Base-by-base conservation (phyloP, 2,329 filamentous ascomycete species). In the Dothiorella sarmentorum region DNA sequence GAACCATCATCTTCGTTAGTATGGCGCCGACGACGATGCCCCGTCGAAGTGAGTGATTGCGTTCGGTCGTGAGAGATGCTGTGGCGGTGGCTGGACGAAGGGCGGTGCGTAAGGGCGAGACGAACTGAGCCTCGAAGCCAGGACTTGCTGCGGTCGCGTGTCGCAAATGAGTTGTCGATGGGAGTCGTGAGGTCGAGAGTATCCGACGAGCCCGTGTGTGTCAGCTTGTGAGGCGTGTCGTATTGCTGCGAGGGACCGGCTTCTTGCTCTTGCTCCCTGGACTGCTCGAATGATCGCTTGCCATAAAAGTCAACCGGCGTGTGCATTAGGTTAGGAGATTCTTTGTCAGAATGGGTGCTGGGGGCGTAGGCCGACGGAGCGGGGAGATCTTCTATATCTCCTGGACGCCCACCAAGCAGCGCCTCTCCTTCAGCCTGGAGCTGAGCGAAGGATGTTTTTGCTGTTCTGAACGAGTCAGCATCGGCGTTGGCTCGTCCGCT, bases 381-480 rank as follows among this genome's bases (percentile, higher is more conserved):
- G 7, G 49, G 49, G 29, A 53, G 56, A 31, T 58, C 18, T 7
- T 44, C 43, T 7, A 71, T 3, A 15, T 59, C 33, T 20, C 69
- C 68, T 2, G 74, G 65, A 9, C 67, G 68, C 4, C 77, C 77
- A 4, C 76, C 76, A 24, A 85, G 75, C 1, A 84, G 72, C 3
- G 75, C 75, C 52, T 82, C 77, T 13, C 79, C 78, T 68, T 84
- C 81, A 15, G 75, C 73, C 65, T 80, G 80, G 2, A 79, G 73
- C 20, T 78, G 73, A 7, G 73, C 72, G 55, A 83, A 76, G 0
- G 75, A 78, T 1, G 80, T 78, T 17, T 75, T 73, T 3, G 80
- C 79, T 1, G 81, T 81, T 15, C 72, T 76, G 68, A 80, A 83
- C 2, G 76, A 79, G 37, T 83, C 81, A 4, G 72, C 68, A 44